phyloP scores from a whole-genome alignment of 2,329 filamentous ascomycete genomes.

The Diaporthe destruens region DNA sequence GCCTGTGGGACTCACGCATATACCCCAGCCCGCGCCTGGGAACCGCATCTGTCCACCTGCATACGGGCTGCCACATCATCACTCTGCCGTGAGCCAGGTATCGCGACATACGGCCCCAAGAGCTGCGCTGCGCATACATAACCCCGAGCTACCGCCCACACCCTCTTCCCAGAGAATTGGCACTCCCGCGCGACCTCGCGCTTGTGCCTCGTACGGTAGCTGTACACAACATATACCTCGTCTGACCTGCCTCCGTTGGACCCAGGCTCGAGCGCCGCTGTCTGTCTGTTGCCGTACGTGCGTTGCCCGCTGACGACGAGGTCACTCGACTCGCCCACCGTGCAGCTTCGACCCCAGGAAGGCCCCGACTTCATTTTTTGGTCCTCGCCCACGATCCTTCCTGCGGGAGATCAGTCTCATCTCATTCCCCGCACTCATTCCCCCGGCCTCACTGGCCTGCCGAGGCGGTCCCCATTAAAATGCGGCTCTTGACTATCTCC shows the following conservation, averaged over 20 bases:
- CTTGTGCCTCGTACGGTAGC: conserved; percentile 49
- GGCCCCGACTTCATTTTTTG: conserved; percentile 41
- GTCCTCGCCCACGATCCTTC: conserved; percentile 41
- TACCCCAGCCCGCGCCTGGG: conserved; percentile 49
- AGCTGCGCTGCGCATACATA: conserved; percentile 32
- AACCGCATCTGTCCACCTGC: conserved; percentile 60
- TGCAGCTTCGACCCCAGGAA: conserved; percentile 42
- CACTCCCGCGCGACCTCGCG: conserved; percentile 48
- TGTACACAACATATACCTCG: conserved; percentile 48
- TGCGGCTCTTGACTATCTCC: conserved; percentile 47
- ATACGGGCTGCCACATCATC: conserved; percentile 62
- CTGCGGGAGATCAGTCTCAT: conserved; percentile 42
- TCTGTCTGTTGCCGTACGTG: conserved; percentile 34
- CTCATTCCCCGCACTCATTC: conserved; percentile 46
- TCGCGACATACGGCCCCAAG: conserved; percentile 55
- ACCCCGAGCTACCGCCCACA: conserved; percentile 45
- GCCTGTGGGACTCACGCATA: conserved; percentile 45
- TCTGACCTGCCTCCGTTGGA: conserved; percentile 39
- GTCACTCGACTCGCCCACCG: conserved; percentile 41
- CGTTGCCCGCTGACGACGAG: conserved; percentile 39
- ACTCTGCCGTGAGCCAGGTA: conserved; percentile 55
- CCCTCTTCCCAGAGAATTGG: conserved; percentile 49
- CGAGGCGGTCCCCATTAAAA: conserved; percentile 45
- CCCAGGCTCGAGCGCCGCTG: conserved; percentile 36
- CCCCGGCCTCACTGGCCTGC: conserved; percentile 39